A percentile compares a stretch with the other conserved stretches of the same genome.
Evolutionary conservation across 208 protist genomes (phyloP).

Genomic region (Leishmania martiniquensis): DNA sequence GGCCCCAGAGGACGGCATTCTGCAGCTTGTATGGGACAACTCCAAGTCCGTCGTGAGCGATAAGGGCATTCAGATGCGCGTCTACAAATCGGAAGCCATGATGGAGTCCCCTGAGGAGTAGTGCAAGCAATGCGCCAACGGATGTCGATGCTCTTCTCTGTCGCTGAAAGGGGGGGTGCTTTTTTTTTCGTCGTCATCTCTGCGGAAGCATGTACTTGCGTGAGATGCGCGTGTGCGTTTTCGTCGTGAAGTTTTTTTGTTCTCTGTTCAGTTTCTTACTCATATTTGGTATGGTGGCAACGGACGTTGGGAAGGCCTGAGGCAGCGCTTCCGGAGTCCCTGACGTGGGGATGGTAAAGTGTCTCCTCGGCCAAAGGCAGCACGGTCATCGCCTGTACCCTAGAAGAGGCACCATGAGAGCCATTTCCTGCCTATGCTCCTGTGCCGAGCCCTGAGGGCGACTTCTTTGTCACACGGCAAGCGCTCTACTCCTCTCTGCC

Average conservation of each 20-base stretch:
- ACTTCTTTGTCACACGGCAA: background rate
- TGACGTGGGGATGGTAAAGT: background rate
- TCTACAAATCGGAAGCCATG: constrained; percentile 51
- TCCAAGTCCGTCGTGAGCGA: constrained; percentile 44
- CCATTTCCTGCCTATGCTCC: background rate
- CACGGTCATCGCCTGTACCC: background rate
- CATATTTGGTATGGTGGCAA: background rate
- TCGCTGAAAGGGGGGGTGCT: background rate
- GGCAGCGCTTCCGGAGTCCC: background rate
- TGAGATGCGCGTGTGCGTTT: background rate
- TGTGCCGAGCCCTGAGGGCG: background rate
- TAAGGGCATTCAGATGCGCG: constrained; percentile 61
- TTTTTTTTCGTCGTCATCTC: background rate
- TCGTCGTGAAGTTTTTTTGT: background rate
- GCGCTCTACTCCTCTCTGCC: too few relatives aligned
- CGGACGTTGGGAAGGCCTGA: background rate
- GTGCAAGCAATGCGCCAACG: background rate
- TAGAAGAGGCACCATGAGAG: background rate
- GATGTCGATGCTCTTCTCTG: background rate
- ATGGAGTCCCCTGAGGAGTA: constrained; percentile 13
- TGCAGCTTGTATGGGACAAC: constrained; percentile 73
- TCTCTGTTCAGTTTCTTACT: background rate
- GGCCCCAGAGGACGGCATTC: constrained; percentile 51
- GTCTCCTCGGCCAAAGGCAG: background rate
- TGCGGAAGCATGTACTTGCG: background rate